Conservation (phyloP, 2,329 filamentous ascomycete species). For the Colletotrichum orchidophilum region DNA sequence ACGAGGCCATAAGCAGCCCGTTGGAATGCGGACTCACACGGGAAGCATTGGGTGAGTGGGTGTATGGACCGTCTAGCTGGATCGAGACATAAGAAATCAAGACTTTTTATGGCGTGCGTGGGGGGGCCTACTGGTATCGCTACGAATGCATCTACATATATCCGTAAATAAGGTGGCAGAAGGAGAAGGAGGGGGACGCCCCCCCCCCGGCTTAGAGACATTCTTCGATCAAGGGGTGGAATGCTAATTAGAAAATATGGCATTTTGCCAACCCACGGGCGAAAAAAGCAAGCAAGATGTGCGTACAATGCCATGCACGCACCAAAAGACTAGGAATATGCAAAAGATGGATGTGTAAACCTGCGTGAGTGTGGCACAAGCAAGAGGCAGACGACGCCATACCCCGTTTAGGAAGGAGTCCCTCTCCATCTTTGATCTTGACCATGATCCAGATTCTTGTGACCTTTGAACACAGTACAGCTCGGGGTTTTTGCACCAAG, state of each 20-base stretch:
- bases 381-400: not conserved
- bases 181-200: not conserved
- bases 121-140: too few relatives aligned
- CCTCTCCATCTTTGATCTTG: not conserved
- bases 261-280: not conserved
- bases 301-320: not conserved
- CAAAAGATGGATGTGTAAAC: too few relatives aligned
- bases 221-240: conserved; percentile 6
- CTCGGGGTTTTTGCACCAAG: not conserved
- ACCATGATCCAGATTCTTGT: not conserved
- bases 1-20: not conserved
- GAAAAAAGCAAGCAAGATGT: not conserved
- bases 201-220: not conserved
- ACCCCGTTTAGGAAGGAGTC: conserved; percentile 17
- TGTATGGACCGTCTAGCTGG: conserved; percentile 13
- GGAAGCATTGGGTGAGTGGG: not conserved
- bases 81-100: conserved; percentile 13
- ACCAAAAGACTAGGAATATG: not conserved
- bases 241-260: not conserved
- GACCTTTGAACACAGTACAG: not conserved
- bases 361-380: too few relatives aligned
- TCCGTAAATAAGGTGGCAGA: not conserved
- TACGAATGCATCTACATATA: not conserved
- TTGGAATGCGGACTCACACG: not conserved
- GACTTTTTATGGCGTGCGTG: not conserved